These are phyloP conservation scores for Phanerodontia chrysosporium DNA, from an alignment of 768 basidiomycete species.

Conservation along the genomic window DNA sequence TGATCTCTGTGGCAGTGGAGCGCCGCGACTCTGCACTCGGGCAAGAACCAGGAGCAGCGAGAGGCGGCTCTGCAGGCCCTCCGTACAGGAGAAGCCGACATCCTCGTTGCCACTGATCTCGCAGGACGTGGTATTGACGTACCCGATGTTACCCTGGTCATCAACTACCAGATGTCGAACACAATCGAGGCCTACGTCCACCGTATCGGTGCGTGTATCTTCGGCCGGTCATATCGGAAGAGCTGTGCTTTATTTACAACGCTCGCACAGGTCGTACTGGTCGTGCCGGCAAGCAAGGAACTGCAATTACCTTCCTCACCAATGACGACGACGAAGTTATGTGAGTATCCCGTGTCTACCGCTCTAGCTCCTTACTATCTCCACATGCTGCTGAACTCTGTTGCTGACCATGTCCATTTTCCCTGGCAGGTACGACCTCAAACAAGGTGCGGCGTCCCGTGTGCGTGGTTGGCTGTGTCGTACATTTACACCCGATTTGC, in stretches of 20 bases:
- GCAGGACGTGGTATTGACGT: constrained; percentile 99
- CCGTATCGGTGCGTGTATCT: constrained; percentile 78
- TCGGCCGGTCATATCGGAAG: neutral
- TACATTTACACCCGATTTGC: constrained; percentile 11
- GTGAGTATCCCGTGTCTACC: constrained; percentile 39
- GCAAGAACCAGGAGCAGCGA: constrained; percentile 96
- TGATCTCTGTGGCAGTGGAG: constrained; percentile 58
- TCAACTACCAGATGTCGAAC: constrained; percentile 97
- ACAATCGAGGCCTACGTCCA: constrained; percentile 98
- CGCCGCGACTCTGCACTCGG: constrained; percentile 90
- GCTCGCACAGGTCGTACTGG: constrained; percentile 77
- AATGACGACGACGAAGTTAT: constrained; percentile 98
- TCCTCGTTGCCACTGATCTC: constrained; percentile 95
- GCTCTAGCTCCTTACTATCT: constrained; percentile 6
- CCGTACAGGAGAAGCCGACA: constrained; percentile 79
- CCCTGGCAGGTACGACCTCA: constrained; percentile 82
- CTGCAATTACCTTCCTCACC: constrained; percentile 91
- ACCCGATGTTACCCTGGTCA: constrained; percentile 90
- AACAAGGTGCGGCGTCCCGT: constrained; percentile 58
- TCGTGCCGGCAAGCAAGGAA: constrained; percentile 93
- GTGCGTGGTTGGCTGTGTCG: neutral
- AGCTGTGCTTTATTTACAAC: constrained; percentile 1
- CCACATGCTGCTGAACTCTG: constrained; percentile 5
- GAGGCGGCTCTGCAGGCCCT: constrained; percentile 87
- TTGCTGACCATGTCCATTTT: neutral